phyloP scores from a whole-genome alignment of 2,329 filamentous ascomycete genomes.

The Colletotrichum ledebouriae region DNA sequence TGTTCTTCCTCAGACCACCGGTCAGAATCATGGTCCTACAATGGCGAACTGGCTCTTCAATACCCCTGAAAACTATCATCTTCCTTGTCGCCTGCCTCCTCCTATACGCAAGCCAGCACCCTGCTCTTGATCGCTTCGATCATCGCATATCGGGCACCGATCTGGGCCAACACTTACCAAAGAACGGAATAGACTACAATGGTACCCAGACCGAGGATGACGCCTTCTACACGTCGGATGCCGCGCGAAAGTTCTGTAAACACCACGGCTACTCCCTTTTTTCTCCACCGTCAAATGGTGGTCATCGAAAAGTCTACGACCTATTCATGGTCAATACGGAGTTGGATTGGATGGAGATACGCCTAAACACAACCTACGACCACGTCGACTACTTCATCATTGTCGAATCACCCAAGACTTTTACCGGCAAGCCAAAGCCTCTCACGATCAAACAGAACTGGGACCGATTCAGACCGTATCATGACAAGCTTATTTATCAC shows the following conservation, averaged over 20 bases:
- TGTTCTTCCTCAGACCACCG: not conserved
- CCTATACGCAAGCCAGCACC: slow-evolving; percentile 37
- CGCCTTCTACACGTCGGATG: slow-evolving; percentile 48
- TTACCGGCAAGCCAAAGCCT: slow-evolving; percentile 69
- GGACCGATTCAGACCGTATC: slow-evolving; percentile 64
- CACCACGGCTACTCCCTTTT: slow-evolving; percentile 52
- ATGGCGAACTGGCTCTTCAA: slow-evolving; percentile 27
- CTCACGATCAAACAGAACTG: slow-evolving; percentile 68
- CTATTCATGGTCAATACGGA: slow-evolving; percentile 74
- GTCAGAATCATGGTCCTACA: slow-evolving; percentile 30
- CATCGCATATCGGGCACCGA: slow-evolving; percentile 36
- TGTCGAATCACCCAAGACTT: slow-evolving; percentile 70
- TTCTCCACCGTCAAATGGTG: slow-evolving; percentile 43
- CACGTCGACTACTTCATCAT: slow-evolving; percentile 76
- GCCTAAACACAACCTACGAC: slow-evolving; percentile 68
- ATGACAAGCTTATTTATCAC: slow-evolving; percentile 72
- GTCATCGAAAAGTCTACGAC: slow-evolving; percentile 68
- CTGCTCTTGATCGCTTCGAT: slow-evolving; percentile 39
- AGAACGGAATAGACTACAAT: slow-evolving; percentile 21
- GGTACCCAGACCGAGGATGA: slow-evolving; percentile 24
- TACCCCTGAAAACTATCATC: slow-evolving; percentile 26
- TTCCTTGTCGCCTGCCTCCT: slow-evolving; percentile 23
- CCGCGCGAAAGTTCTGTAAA: slow-evolving; percentile 49
- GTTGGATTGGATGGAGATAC: slow-evolving; percentile 76
- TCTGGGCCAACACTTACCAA: slow-evolving; percentile 28